Evolutionary conservation across 192 early-diverging fungal species (phyloP).

Genomic region (Chytriomyces hyalinus): DNA sequence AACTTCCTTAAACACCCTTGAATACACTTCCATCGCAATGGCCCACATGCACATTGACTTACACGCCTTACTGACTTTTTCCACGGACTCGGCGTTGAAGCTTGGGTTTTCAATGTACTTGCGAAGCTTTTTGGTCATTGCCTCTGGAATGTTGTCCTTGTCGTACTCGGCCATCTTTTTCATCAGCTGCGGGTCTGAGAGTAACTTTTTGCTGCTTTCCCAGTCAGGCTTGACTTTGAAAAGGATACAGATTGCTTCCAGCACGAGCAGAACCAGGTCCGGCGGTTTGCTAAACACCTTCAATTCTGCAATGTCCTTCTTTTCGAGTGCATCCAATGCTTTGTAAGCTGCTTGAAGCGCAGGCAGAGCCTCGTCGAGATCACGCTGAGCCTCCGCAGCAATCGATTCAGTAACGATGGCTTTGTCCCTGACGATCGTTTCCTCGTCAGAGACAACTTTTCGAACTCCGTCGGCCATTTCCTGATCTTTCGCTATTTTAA

Average conservation of each 20-base stretch:
- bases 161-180: constrained; percentile 66
- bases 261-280: constrained; percentile 59
- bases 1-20: constrained; percentile 63
- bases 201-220: constrained; percentile 63
- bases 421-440: constrained; percentile 60
- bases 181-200: constrained; percentile 65
- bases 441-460: constrained; percentile 65
- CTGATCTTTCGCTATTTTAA: constrained; percentile 68
- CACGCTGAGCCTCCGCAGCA: constrained; percentile 61
- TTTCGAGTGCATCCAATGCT: constrained; percentile 62
- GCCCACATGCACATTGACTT: constrained; percentile 71
- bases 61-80: constrained; percentile 60
- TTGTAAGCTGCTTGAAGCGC: constrained; percentile 64
- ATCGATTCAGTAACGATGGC: constrained; percentile 62
- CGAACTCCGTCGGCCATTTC: constrained; percentile 67
- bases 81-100: constrained; percentile 63
- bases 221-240: constrained; percentile 69
- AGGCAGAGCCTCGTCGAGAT: constrained; percentile 64
- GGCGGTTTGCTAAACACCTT: constrained; percentile 68
- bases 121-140: constrained; percentile 58
- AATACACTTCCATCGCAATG: constrained; percentile 67
- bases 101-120: constrained; percentile 66
- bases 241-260: constrained; percentile 66
- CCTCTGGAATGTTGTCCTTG: constrained; percentile 65
- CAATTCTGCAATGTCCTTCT: constrained; percentile 68